Conservation (phyloP, 2,329 filamentous ascomycete species). For the Colletotrichum aenigma region DNA sequence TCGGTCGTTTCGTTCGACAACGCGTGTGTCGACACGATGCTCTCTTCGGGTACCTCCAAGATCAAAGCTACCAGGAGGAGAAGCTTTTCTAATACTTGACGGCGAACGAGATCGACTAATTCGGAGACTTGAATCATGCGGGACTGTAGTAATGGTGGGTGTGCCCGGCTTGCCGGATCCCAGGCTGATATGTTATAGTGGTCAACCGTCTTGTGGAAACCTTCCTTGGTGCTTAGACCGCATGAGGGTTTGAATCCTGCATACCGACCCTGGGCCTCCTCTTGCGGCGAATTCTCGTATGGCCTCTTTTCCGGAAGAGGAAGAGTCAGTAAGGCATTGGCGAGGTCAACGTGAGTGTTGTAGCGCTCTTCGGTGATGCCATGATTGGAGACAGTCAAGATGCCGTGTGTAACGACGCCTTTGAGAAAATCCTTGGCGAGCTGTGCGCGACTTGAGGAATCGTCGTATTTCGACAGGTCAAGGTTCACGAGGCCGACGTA, state of each 20-base stretch:
- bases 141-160: background rate
- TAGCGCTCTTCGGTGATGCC: background rate
- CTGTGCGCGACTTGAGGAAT: background rate
- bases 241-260: conserved; percentile 32
- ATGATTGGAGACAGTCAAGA: background rate
- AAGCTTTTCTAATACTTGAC: background rate
- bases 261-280: conserved; percentile 26
- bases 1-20: background rate
- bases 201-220: background rate
- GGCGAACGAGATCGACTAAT: background rate
- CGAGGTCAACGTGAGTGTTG: background rate
- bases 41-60: background rate
- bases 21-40: background rate
- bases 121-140: background rate
- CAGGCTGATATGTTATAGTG: conserved; percentile 11
- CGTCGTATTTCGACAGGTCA: background rate
- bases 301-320: background rate
- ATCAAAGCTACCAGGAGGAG: background rate
- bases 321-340: background rate
- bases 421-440: background rate
- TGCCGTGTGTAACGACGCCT: background rate
- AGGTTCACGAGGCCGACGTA: background rate
- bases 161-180: conserved; percentile 26
- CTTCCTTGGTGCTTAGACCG: conserved; percentile 21
- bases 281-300: background rate